A percentile compares a stretch with the other conserved stretches of the same genome.
These are phyloP conservation scores for Solanum corneliomulleri DNA, from an alignment of 257 asterid genomes.

Conservation along the genomic window DNA sequence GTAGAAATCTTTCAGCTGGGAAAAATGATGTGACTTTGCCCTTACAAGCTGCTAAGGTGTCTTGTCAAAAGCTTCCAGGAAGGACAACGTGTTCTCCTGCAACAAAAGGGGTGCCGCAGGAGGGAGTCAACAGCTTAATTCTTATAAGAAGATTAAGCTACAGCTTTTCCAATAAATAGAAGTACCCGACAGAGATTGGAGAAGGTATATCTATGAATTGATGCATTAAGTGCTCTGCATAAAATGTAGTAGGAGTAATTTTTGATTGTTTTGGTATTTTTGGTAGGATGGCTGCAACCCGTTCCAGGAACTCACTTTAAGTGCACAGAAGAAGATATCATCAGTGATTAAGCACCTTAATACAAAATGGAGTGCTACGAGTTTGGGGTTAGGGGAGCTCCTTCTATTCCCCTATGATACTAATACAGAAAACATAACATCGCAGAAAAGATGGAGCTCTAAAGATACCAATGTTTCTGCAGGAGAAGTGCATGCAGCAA, in stretches of 20 bases:
- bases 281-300: slow-evolving; percentile 81
- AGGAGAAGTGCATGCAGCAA: slow-evolving; percentile 49
- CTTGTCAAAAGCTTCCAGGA: background rate
- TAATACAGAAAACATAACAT: slow-evolving; percentile 33
- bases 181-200: slow-evolving; percentile 47
- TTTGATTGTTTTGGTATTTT: slow-evolving; percentile 1
- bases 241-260: background rate
- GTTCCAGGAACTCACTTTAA: slow-evolving; percentile 70
- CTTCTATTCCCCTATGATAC: slow-evolving; percentile 58
- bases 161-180: slow-evolving; percentile 69
- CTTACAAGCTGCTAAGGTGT: background rate
- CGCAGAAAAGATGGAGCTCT: slow-evolving; percentile 58
- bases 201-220: slow-evolving; percentile 30
- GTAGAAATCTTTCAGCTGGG: background rate
- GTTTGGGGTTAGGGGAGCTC: slow-evolving; percentile 39
- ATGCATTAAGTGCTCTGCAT: background rate
- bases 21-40: background rate
- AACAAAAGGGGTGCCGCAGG: slow-evolving; percentile 12
- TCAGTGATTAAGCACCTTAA: slow-evolving; percentile 75
- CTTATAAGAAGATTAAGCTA: slow-evolving; percentile 60
- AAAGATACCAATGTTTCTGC: slow-evolving; percentile 44
- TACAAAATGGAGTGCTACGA: slow-evolving; percentile 59
- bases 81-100: slow-evolving; percentile 11
- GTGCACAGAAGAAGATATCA: slow-evolving; percentile 62
- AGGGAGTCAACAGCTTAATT: slow-evolving; percentile 17